phyloP scores from a whole-genome alignment of 768 basidiomycete species.

The Infundibulicybe gibba region DNA sequence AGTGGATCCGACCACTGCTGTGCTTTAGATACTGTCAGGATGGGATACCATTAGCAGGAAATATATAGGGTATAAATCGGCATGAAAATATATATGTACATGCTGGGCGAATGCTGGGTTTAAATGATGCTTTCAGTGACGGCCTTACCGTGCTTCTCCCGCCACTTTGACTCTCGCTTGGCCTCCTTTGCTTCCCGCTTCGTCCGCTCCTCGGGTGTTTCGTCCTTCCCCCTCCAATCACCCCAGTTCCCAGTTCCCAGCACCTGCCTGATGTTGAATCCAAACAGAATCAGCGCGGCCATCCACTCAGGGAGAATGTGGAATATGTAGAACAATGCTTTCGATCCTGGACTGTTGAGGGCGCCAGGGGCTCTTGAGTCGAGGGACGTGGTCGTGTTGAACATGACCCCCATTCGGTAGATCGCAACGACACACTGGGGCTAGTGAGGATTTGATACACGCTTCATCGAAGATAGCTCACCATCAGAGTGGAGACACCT shows the following conservation, averaged over 20 bases:
- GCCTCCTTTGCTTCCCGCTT: conserved; percentile 16
- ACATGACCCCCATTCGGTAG: conserved; percentile 39
- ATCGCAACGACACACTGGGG: conserved; percentile 18
- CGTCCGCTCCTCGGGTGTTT: conserved; percentile 18
- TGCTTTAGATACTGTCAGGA: too few relatives aligned
- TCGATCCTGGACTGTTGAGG: conserved; percentile 28
- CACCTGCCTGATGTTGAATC: conserved; percentile 25
- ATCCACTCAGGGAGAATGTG: conserved; percentile 44
- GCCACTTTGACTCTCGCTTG: conserved; percentile 10
- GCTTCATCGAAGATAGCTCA: conserved; percentile 12
- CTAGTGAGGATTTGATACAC: too few relatives aligned
- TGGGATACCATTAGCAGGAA: too few relatives aligned
- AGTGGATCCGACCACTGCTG: too few relatives aligned
- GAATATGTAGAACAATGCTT: conserved; percentile 39
- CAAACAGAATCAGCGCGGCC: conserved; percentile 21
- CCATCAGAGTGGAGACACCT: conserved; percentile 23
- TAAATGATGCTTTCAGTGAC: too few relatives aligned
- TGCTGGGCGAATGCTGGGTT: too few relatives aligned
- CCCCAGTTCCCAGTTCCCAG: conserved; percentile 29
- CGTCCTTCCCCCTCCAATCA: conserved; percentile 26
- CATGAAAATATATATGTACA: too few relatives aligned
- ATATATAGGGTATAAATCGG: too few relatives aligned
- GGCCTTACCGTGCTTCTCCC: too few relatives aligned
- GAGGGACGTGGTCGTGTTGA: conserved; percentile 27
- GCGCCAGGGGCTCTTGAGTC: conserved; percentile 23